Evolutionary conservation across 768 basidiomycete species (phyloP).

Genomic region (Lentinula guzmanii): DNA sequence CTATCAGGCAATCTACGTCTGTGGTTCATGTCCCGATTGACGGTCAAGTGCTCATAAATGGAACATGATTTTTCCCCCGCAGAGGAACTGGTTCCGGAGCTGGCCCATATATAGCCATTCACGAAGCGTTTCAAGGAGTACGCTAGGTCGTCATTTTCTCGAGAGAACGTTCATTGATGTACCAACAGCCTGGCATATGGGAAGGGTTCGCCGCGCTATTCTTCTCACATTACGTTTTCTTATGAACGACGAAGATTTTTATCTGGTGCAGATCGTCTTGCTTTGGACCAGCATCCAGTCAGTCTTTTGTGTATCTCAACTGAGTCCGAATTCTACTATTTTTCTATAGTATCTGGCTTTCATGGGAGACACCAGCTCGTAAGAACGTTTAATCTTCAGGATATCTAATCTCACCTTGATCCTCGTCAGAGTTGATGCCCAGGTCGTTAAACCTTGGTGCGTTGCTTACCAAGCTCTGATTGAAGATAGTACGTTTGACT

Average conservation of each 20-base stretch:
- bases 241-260: constrained; percentile 48
- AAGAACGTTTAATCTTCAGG: constrained; percentile 14
- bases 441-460: constrained; percentile 40
- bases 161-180: constrained; percentile 5
- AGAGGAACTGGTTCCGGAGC: constrained; percentile 64
- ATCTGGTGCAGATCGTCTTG: constrained; percentile 67
- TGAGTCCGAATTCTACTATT: constrained; percentile 34
- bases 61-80: constrained; percentile 2
- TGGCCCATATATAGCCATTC: constrained; percentile 51
- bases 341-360: constrained; percentile 37
- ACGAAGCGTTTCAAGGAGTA: constrained; percentile 63
- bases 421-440: constrained; percentile 26
- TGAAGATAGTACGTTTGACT: constrained; percentile 8
- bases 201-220: constrained; percentile 27
- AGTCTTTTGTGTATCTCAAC: constrained; percentile 18
- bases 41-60: neutral
- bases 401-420: neutral
- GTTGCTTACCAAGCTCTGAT: constrained; percentile 1
- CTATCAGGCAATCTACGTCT: constrained; percentile 37
- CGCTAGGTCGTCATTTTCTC: constrained; percentile 15
- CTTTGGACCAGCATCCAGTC: constrained; percentile 77
- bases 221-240: constrained; percentile 3
- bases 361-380: constrained; percentile 33
- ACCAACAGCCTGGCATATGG: constrained; percentile 33
- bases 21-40: constrained; percentile 1